Evolutionary conservation across 2,329 filamentous ascomycete genomes (phyloP).

Genomic region (Cladophialophora bantiana): DNA sequence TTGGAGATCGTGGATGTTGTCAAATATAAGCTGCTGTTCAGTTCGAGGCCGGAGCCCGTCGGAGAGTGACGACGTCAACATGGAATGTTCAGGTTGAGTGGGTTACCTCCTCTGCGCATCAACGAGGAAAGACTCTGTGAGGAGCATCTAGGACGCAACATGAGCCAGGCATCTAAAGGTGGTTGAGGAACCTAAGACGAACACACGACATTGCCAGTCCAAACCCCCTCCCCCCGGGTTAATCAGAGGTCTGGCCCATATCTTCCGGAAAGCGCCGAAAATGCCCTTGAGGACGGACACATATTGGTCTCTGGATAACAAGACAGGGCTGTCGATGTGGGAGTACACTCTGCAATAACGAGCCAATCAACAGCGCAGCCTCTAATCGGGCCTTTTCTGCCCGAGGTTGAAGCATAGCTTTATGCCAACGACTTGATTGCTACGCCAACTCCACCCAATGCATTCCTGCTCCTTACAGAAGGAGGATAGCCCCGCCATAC

Average conservation of each 20-base stretch:
- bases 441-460: background rate
- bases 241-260: background rate
- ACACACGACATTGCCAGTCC: background rate
- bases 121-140: background rate
- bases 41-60: constrained; percentile 83
- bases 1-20: constrained; percentile 88
- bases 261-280: background rate
- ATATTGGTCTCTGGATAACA: no score
- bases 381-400: constrained; percentile 2
- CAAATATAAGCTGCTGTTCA: constrained; percentile 85
- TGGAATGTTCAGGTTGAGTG: background rate
- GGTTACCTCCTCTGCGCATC: no score
- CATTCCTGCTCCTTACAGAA: background rate
- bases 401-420: background rate
- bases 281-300: background rate
- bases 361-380: background rate
- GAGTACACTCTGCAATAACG: constrained; percentile 21
- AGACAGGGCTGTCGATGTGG: background rate
- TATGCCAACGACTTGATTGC: background rate
- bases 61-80: constrained; percentile 47
- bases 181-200: background rate
- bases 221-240: background rate
- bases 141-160: background rate
- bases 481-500: background rate
- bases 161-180: background rate